A percentile compares a stretch with the other conserved stretches of the same genome.
Evolutionary conservation across 2,329 filamentous ascomycete genomes (phyloP).

Genomic region (Lecanicillium sp.): DNA sequence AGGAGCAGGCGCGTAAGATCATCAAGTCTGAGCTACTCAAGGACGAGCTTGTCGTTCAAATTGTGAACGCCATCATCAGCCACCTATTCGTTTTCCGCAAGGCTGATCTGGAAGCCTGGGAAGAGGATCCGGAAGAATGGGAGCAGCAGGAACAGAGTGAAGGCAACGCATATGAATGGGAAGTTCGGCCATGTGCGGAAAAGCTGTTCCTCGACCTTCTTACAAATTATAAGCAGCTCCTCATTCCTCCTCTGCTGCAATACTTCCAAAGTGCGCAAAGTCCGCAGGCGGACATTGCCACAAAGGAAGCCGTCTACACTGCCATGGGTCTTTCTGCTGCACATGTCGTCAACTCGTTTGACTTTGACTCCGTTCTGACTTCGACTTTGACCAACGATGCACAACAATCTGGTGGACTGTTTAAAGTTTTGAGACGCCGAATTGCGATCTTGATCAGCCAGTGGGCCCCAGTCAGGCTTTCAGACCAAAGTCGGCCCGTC

Average conservation of each 20-base stretch:
- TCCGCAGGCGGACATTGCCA: conserved; percentile 60
- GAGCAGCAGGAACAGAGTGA: conserved; percentile 82
- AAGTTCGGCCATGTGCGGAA: conserved; percentile 86
- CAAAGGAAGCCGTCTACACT: conserved; percentile 92
- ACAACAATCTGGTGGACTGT: conserved; percentile 54
- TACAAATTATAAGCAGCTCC: conserved; percentile 77
- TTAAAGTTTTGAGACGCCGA: conserved; percentile 78
- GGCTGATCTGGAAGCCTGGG: conserved; percentile 84
- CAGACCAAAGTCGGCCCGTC: conserved; percentile 59
- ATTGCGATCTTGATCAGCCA: conserved; percentile 85
- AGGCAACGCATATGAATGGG: conserved; percentile 84
- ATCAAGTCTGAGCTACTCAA: conserved; percentile 72
- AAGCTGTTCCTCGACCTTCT: conserved; percentile 89
- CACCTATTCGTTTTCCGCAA: conserved; percentile 83
- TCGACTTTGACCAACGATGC: conserved; percentile 73
- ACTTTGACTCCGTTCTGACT: conserved; percentile 76
- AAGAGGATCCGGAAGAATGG: conserved; percentile 93
- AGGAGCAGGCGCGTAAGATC: conserved; percentile 59
- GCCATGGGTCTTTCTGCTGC: conserved; percentile 82
- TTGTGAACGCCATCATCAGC: conserved; percentile 79
- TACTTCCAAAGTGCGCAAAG: conserved; percentile 77
- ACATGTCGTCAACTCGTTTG: conserved; percentile 64
- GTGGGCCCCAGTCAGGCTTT: conserved; percentile 78
- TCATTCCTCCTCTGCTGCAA: conserved; percentile 70
- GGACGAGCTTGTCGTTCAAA: conserved; percentile 67